These are phyloP conservation scores for Blastomyces parvus DNA, from an alignment of 2,329 filamentous ascomycete genomes.

Conservation along the genomic window DNA sequence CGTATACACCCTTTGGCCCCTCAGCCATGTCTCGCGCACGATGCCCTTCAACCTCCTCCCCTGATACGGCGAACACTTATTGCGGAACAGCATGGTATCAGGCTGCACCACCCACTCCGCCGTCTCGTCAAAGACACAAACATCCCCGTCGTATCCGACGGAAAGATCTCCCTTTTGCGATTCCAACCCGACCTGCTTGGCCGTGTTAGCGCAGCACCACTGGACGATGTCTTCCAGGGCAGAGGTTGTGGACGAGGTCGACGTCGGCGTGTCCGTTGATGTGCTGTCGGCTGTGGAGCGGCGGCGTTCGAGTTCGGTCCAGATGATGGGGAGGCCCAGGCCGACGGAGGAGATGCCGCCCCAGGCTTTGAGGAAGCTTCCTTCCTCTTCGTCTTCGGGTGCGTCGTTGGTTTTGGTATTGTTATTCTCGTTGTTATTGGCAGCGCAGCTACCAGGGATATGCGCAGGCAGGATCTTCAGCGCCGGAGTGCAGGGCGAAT, in stretches of 20 bases:
- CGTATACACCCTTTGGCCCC: conserved; percentile 65
- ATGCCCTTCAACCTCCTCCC: conserved; percentile 67
- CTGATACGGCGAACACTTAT: conserved; percentile 86
- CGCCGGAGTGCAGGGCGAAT: conserved; percentile 91
- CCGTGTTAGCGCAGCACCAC: conserved; percentile 79
- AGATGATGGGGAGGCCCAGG: conserved; percentile 80
- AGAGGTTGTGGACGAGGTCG: conserved; percentile 3
- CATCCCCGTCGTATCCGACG: conserved; percentile 77
- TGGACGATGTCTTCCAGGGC: conserved; percentile 69
- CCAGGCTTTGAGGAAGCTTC: conserved; percentile 95
- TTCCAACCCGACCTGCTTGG: conserved; percentile 74
- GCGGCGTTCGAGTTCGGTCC: conserved; percentile 58
- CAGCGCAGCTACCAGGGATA: conserved; percentile 41
- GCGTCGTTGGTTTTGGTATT: conserved; percentile 16
- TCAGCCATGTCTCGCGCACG: conserved; percentile 76
- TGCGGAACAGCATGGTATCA: conserved; percentile 86
- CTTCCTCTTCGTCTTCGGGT: conserved; percentile 35
- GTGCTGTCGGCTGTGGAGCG: not conserved
- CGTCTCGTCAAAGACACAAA: conserved; percentile 86
- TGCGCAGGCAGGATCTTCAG: conserved; percentile 75
- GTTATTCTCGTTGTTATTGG: conserved; percentile 14
- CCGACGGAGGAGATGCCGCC: conserved; percentile 93
- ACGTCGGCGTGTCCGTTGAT: conserved; percentile 24
- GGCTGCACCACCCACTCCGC: conserved; percentile 63
- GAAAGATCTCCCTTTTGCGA: conserved; percentile 71